Conservation (phyloP, 2,329 filamentous ascomycete species). For the Cordyceps javanica region DNA sequence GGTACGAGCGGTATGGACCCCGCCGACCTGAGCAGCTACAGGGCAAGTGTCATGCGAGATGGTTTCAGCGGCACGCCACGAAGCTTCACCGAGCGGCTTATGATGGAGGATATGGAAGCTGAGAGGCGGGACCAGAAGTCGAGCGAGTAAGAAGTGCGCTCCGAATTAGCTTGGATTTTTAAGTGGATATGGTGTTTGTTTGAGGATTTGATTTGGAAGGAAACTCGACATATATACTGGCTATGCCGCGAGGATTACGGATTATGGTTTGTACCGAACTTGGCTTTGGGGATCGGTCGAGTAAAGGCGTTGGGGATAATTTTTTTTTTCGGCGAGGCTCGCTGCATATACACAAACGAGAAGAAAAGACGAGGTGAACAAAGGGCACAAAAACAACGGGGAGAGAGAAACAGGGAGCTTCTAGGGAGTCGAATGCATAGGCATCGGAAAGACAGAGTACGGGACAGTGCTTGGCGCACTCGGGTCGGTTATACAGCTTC, state of each 20-base stretch:
- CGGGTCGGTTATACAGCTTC: not conserved
- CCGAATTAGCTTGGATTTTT: not conserved
- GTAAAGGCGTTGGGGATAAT: constrained; percentile 6
- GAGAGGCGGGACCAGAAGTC: constrained; percentile 14
- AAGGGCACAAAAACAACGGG: not conserved
- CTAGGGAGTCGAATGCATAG: not conserved
- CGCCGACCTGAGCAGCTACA: constrained; percentile 37
- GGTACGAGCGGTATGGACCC: constrained; percentile 45
- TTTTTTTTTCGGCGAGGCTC: not conserved
- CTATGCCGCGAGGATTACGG: not conserved
- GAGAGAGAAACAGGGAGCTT: not conserved
- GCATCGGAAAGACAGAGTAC: not conserved
- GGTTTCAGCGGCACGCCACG: constrained; percentile 38
- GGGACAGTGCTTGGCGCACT: not conserved
- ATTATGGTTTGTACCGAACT: not conserved
- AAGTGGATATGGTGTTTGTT: not conserved
- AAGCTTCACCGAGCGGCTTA: constrained; percentile 43
- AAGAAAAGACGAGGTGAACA: not conserved
- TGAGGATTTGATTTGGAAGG: not conserved
- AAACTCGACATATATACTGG: not conserved
- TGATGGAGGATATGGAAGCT: constrained; percentile 40
- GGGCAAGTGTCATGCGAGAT: constrained; percentile 32
- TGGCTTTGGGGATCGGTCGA: not conserved
- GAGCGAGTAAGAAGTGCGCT: not conserved
- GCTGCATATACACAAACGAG: not conserved